phyloP scores from a whole-genome alignment of 2,329 filamentous ascomycete species.

The Alternaria ethzedia region DNA sequence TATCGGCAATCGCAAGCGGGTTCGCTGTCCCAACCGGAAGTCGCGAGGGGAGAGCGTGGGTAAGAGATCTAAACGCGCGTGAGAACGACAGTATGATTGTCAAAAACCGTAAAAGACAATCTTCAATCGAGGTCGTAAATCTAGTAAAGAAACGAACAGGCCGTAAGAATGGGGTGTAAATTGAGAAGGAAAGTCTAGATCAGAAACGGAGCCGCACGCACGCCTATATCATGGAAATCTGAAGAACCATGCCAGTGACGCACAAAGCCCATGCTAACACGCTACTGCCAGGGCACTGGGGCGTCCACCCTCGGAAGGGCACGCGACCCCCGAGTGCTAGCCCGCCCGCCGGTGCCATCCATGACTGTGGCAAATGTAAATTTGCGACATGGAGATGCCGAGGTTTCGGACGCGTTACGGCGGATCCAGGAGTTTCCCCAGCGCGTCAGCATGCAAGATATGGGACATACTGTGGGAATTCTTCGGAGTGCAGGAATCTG shows the following conservation, averaged over 20 bases:
- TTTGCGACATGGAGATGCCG: slow-evolving; percentile 13
- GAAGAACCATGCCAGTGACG: slow-evolving; percentile 26
- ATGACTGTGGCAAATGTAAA: slow-evolving; percentile 19
- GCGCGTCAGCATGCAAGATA: neutral
- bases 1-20: slow-evolving; percentile 25
- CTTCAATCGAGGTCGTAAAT: neutral
- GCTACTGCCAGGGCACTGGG: slow-evolving; percentile 31
- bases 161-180: neutral
- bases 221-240: slow-evolving; percentile 7
- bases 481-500: neutral
- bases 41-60: slow-evolving; percentile 20
- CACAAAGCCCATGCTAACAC: slow-evolving; percentile 23
- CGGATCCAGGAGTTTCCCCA: slow-evolving; percentile 1
- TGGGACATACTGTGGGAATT: neutral
- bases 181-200: neutral
- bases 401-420: slow-evolving; percentile 25
- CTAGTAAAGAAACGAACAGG: neutral
- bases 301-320: slow-evolving; percentile 21
- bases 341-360: slow-evolving; percentile 22
- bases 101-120: neutral
- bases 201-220: neutral
- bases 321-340: slow-evolving; percentile 25
- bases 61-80: slow-evolving; percentile 29
- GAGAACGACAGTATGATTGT: slow-evolving; percentile 38
- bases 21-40: slow-evolving; percentile 14